Base-by-base conservation (phyloP, 148 eudicot species). In the Dysphania ambrosioides region DNA sequence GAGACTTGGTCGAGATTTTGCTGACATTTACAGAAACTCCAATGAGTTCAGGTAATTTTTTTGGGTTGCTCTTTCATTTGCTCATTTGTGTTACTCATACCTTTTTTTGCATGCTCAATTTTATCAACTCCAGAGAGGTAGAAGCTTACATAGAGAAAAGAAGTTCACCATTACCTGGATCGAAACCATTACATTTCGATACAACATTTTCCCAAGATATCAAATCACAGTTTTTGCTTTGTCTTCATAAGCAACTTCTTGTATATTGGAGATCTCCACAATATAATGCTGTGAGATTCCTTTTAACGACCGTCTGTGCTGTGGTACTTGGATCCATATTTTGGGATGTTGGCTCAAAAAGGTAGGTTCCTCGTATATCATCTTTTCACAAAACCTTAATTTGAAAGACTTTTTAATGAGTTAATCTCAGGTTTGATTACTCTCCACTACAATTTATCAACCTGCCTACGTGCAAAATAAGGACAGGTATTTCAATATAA, bases 211-310 rank as follows among this genome's bases (percentile, higher is more conserved):
- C 94, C 41, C 96, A 83, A 78, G 79, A 79, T 80, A 38, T 79
- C 1, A n/a, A 81, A 51, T 79, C 86, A 24, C 98, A 93, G 79
- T 93, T 90, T 61, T 42, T 47, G 75, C 84, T 83, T 23, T 93
- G 98, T 81, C 77, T 87, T 24, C 79, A 88, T 86, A 93, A 93
- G 85, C 98, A 93, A 81, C 68, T 71, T 73, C 80, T 86, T 58
- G 90, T 91, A 23, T 93, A 93, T 78, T 93, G 92, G 94, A 91
- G 98, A 83, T 88, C 90, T 73, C 96, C 98, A 16, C 75, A 83
- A 23, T 93, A 93, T 71, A 93, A 90, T 84, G 93, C 87, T 49
- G 92, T 93, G 82, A 86, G 97, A 78, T 72, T 93, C 67, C 82
- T 91, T 56, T 85, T 91, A 58, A 87, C 98, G 27, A 73, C 86